A percentile compares a stretch with the other conserved stretches of the same genome.
These are phyloP conservation scores for Fraxinus sp. DNA, from an alignment of 305 asterid species.

Conservation along the genomic window DNA sequence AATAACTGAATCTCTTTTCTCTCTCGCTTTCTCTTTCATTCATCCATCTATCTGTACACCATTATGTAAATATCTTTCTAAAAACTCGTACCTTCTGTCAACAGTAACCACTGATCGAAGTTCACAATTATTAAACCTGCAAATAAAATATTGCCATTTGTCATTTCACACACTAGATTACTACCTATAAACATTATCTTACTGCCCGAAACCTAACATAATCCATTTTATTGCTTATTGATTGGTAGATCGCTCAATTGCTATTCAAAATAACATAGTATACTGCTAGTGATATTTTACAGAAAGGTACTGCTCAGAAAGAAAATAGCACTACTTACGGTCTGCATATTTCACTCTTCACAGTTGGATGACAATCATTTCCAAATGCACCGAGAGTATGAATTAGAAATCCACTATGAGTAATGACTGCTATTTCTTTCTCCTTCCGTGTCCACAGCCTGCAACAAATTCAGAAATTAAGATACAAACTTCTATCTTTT, in stretches of 20 bases:
- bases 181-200: not conserved
- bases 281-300: not conserved
- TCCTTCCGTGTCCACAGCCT: slow-evolving; percentile 84
- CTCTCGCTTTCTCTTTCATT: too few species aligned
- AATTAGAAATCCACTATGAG: slow-evolving; percentile 71
- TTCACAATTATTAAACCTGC: slow-evolving; percentile 75
- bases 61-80: not conserved
- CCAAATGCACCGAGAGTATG: slow-evolving; percentile 65
- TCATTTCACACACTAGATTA: not conserved
- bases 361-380: slow-evolving; percentile 62
- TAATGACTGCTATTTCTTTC: slow-evolving; percentile 81
- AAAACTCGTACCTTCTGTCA: slow-evolving; percentile 50
- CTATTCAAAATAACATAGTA: not conserved
- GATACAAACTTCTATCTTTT: not conserved
- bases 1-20: too few species aligned
- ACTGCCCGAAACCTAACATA: not conserved
- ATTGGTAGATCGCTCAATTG: not conserved
- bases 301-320: not conserved
- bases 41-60: too few species aligned
- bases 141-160: slow-evolving; percentile 11
- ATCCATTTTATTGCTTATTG: not conserved
- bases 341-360: slow-evolving; percentile 62
- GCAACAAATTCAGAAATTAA: slow-evolving; percentile 21
- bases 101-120: slow-evolving; percentile 67
- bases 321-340: slow-evolving; percentile 55